Percentiles rank a stretch among this genome's conserved stretches.
Conservation (phyloP, 257 asterid species). For the Lycium ferocissimum region DNA sequence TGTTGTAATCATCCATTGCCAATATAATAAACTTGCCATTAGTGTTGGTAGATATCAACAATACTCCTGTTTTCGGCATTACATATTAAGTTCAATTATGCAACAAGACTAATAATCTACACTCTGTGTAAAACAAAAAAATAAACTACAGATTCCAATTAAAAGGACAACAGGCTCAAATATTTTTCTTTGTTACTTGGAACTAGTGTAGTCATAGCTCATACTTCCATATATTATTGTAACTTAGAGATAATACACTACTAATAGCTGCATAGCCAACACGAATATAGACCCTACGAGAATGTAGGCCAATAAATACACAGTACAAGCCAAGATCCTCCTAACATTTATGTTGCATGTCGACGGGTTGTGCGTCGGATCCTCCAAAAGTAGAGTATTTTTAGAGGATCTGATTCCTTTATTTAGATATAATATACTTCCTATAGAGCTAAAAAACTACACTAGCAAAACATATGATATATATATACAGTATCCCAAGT, state of each 20-base stretch:
- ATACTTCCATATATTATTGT: background rate
- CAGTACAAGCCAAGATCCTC: background rate
- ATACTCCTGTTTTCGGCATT: too few relatives aligned
- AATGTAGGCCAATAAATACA: background rate
- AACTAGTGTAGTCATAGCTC: background rate
- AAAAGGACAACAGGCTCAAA: background rate
- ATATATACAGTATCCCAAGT: background rate
- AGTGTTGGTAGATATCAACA: too few relatives aligned
- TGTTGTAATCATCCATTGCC: too few relatives aligned
- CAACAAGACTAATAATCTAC: too few relatives aligned
- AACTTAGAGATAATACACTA: background rate
- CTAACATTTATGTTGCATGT: background rate
- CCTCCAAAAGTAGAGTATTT: conserved; percentile 24
- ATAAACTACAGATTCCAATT: background rate
- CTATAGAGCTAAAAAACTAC: background rate
- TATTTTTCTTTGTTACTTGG: too few relatives aligned
- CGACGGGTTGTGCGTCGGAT: background rate
- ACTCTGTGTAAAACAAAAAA: too few relatives aligned
- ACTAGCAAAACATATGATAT: background rate
- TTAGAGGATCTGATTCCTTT: background rate
- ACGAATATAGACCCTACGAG: background rate
- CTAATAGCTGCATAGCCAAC: background rate
- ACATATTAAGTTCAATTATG: too few relatives aligned
- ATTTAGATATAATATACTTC: background rate
- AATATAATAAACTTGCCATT: too few relatives aligned